Conservation (phyloP, 208 protist genomes). For the Acanthamoeba polyphaga region DNA sequence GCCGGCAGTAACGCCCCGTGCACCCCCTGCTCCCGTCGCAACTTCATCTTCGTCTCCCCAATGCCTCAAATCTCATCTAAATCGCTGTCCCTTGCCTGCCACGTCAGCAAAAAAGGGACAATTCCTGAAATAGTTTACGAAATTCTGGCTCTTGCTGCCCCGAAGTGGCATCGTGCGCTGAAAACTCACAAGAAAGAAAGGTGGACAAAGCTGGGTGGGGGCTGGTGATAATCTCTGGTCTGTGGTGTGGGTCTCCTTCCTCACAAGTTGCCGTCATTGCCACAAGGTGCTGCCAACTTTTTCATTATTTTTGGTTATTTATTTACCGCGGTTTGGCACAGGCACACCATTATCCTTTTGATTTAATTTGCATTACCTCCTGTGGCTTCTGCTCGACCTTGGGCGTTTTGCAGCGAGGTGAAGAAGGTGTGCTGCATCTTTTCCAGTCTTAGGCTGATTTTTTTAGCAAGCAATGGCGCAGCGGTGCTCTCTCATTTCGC, state of each 20-base stretch:
- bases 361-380: neutral
- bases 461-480: too few relatives aligned
- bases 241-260: neutral
- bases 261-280: neutral
- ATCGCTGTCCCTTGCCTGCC: too few relatives aligned
- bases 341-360: neutral
- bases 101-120: neutral
- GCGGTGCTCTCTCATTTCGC: neutral
- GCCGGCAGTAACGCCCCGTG: neutral
- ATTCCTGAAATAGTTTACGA: neutral
- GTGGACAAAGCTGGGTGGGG: slow-evolving; percentile 16
- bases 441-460: neutral
- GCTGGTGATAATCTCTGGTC: neutral
- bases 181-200: slow-evolving; percentile 45
- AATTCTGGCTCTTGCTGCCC: neutral
- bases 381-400: neutral
- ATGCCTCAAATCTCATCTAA: too few relatives aligned
- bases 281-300: slow-evolving; percentile 21
- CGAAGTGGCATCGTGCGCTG: neutral
- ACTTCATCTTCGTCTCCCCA: neutral
- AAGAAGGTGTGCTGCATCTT: neutral
- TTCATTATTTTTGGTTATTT: neutral
- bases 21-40: neutral
- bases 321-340: too few relatives aligned
- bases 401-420: too few relatives aligned